Base-by-base conservation (phyloP, 164 flowering plant genomes). In the Chloranthus sessilifolius region DNA sequence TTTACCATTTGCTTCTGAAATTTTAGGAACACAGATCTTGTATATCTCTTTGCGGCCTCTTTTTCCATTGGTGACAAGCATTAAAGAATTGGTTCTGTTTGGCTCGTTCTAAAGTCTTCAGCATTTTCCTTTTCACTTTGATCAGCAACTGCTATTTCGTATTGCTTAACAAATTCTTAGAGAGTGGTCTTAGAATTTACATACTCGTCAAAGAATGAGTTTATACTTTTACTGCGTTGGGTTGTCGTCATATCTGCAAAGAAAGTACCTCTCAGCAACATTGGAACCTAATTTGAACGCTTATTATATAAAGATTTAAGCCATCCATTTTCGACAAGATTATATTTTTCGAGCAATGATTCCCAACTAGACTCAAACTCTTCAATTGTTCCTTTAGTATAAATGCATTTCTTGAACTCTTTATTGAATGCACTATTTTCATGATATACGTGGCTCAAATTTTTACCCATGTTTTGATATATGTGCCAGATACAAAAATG, bases 401-500 rank as follows among this genome's bases (percentile, higher is more conserved):
- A 30, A 29, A 48, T 21, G 26, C 21, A 28, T 11, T 36, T 36
- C 7, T 21, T 12, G 9, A 50, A 50, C 16, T 50, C 43, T 19
- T 9, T 23, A 0, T 3, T 10, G 36, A 50, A 50, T 4, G 10
- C 7, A 7, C 9, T 19, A 36, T 23, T 34, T 34, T 36, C 21
- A 34, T 12, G n/a, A n/a, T n/a, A n/a, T 5, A 36, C 14, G 6
- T 50, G 30, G 11, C 25, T 4, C n/a, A 50, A n/a, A 3, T 50
- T 35, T 14, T 39, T 40, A 16, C 10, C 14, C 4, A 17, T 21
- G 6, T 23, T 39, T 38, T 25, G 16, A 19, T 12, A 24, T 9
- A 38, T 25, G 25, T 52, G 56, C 33, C 33, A n/a, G n/a, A 27
- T 0, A 17, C 43, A 52, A n/a, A 50, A 14, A 9, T 42, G 42